Evolutionary conservation across 495 filamentous ascomycete species (phyloP).

Genomic region (Hypomontagnella submonticulosa): DNA sequence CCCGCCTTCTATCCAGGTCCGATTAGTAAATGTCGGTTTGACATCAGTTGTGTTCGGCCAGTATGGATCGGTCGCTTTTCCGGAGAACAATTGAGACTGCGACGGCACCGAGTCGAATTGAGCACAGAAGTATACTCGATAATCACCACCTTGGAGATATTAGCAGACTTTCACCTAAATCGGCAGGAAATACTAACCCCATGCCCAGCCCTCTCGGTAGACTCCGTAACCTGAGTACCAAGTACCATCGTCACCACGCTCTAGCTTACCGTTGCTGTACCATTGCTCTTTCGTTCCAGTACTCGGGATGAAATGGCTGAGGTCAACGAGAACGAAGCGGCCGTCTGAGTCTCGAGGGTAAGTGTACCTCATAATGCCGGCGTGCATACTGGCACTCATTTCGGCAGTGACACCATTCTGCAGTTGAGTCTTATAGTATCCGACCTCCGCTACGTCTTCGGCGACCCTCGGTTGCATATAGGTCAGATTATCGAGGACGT

Average conservation of each 20-base stretch:
- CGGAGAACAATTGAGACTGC: slow-evolving; percentile 58
- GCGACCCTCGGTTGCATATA: slow-evolving; percentile 54
- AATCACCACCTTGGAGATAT: slow-evolving; percentile 30
- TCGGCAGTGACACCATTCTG: slow-evolving; percentile 65
- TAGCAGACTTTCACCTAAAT: slow-evolving; percentile 11
- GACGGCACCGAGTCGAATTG: slow-evolving; percentile 61
- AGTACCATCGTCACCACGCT: slow-evolving; percentile 62
- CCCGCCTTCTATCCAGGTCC: slow-evolving; percentile 26
- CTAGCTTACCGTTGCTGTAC: slow-evolving; percentile 64
- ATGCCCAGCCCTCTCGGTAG: slow-evolving; percentile 69
- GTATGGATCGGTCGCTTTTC: slow-evolving; percentile 42
- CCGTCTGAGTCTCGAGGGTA: slow-evolving; percentile 59
- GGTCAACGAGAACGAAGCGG: slow-evolving; percentile 69
- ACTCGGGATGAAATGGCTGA: slow-evolving; percentile 72
- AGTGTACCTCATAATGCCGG: slow-evolving; percentile 70
- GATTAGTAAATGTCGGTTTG: slow-evolving; percentile 27
- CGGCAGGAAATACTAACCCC: slow-evolving; percentile 62
- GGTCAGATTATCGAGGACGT: slow-evolving; percentile 67
- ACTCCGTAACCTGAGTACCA: slow-evolving; percentile 49
- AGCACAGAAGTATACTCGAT: slow-evolving; percentile 71
- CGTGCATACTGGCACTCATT: slow-evolving; percentile 66
- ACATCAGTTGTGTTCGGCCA: slow-evolving; percentile 29
- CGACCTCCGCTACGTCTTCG: slow-evolving; percentile 64
- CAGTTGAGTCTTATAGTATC: slow-evolving; percentile 68
- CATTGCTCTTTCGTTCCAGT: slow-evolving; percentile 64